Evolutionary conservation across 345 rosid species (phyloP).

Genomic region (Citrus glauca): DNA sequence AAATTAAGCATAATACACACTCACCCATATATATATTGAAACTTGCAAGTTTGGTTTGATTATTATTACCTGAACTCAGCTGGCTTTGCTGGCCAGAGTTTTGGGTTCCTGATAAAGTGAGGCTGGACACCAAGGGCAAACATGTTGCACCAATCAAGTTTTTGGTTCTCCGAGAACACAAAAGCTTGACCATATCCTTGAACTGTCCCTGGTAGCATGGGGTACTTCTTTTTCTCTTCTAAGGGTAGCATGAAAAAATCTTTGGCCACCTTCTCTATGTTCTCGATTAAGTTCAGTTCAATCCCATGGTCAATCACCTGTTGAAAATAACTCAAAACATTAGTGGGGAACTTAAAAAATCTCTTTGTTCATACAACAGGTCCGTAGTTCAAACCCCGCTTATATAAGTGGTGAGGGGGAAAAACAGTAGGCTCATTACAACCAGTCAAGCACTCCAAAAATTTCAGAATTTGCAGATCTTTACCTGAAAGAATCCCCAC

Average conservation of each 20-base stretch:
- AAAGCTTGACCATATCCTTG: slow-evolving; percentile 98
- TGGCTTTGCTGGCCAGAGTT: slow-evolving; percentile 80
- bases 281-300: slow-evolving; percentile 50
- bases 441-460: background rate
- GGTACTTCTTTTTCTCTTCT: slow-evolving; percentile 78
- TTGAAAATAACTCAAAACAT: background rate
- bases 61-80: slow-evolving; percentile 56
- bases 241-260: slow-evolving; percentile 81
- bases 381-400: too few relatives aligned
- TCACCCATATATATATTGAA: background rate
- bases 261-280: slow-evolving; percentile 61
- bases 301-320: slow-evolving; percentile 84
- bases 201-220: slow-evolving; percentile 87
- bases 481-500: slow-evolving; percentile 97
- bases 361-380: too few relatives aligned
- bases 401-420: too few relatives aligned
- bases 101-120: slow-evolving; percentile 59
- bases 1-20: background rate
- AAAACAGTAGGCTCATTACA: background rate
- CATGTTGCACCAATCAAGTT: slow-evolving; percentile 98
- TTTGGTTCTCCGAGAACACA: slow-evolving; percentile 88
- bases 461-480: background rate
- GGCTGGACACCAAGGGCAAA: slow-evolving; percentile 92
- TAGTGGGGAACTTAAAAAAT: background rate
- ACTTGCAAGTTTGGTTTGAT: too few relatives aligned